phyloP scores from a whole-genome alignment of 2,329 filamentous ascomycete species.

The Nemania abortiva region DNA sequence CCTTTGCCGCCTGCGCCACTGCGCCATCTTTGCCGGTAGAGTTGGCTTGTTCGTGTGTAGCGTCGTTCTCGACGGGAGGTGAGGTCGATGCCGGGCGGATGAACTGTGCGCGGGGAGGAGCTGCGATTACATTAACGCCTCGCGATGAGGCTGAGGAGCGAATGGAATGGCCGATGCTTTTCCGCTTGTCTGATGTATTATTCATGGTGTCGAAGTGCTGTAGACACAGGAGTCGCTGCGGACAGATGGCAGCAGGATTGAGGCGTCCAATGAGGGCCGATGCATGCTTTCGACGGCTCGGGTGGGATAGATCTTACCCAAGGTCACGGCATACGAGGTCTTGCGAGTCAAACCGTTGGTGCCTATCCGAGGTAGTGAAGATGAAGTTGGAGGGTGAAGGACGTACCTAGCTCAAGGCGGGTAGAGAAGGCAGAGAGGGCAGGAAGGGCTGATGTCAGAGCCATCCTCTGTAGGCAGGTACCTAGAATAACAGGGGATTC shows the following conservation, averaged over 20 bases:
- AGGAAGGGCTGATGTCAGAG: slow-evolving; percentile 19
- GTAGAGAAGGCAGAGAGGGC: slow-evolving; percentile 1
- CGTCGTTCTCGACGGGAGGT: slow-evolving; percentile 49
- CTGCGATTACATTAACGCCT: slow-evolving; percentile 54
- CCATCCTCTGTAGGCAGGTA: slow-evolving; percentile 5
- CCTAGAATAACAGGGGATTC: slow-evolving; percentile 1
- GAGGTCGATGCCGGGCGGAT: slow-evolving; percentile 52
- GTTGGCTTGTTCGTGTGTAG: slow-evolving; percentile 38
- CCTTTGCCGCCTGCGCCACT: slow-evolving; percentile 43
- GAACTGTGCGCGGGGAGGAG: slow-evolving; percentile 58
- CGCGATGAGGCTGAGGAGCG: slow-evolving; percentile 50
- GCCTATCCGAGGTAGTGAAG: slow-evolving; percentile 3
- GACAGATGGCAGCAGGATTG: slow-evolving; percentile 27
- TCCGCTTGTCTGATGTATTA: slow-evolving; percentile 60
- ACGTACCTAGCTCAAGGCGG: neutral
- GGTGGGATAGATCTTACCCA: neutral
- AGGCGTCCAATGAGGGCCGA: slow-evolving; percentile 24
- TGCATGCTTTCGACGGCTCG: slow-evolving; percentile 28
- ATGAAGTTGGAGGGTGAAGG: neutral
- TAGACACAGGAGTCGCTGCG: slow-evolving; percentile 17
- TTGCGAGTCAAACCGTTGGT: neutral
- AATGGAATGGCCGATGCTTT: slow-evolving; percentile 51
- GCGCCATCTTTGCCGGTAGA: slow-evolving; percentile 42
- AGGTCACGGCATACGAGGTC: neutral
- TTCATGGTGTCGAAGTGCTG: slow-evolving; percentile 52